Percentiles rank a stretch among this genome's conserved stretches.
Conservation (phyloP, 345 rosid species). For the Hevea brasiliensis region DNA sequence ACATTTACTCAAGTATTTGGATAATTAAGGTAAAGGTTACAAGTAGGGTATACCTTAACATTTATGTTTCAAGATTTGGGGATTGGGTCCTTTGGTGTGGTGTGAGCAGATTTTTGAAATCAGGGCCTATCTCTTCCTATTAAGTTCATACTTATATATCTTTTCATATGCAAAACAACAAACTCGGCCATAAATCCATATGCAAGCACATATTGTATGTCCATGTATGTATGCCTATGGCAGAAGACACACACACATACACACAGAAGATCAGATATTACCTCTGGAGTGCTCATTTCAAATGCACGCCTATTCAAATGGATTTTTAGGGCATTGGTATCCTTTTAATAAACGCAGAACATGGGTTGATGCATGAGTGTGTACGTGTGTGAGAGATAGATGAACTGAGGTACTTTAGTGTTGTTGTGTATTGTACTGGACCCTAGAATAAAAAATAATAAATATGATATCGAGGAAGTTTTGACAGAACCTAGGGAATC, state of each 20-base stretch:
- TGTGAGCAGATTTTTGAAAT: neutral
- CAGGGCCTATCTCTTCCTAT: neutral
- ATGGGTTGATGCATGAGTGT: neutral
- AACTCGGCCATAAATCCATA: neutral
- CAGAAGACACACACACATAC: too few species aligned
- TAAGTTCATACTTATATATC: neutral
- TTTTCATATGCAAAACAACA: neutral
- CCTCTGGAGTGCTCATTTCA: neutral
- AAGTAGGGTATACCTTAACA: neutral
- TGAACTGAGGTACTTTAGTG: too few species aligned
- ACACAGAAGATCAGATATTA: neutral
- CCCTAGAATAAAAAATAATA: too few species aligned
- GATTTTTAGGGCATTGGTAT: too few species aligned
- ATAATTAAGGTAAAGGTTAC: too few species aligned
- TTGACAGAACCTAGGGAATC: too few species aligned
- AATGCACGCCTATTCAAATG: too few species aligned
- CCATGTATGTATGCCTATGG: neutral
- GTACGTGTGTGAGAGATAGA: too few species aligned
- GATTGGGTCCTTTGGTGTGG: neutral
- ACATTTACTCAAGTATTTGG: too few species aligned
- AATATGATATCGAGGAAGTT: too few species aligned
- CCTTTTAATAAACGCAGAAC: neutral
- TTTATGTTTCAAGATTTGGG: neutral
- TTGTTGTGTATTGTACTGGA: too few species aligned
- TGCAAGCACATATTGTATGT: neutral